These are phyloP conservation scores for Erysimum cheiranthoides DNA, from an alignment of 345 rosid genomes.

Conservation along the genomic window DNA sequence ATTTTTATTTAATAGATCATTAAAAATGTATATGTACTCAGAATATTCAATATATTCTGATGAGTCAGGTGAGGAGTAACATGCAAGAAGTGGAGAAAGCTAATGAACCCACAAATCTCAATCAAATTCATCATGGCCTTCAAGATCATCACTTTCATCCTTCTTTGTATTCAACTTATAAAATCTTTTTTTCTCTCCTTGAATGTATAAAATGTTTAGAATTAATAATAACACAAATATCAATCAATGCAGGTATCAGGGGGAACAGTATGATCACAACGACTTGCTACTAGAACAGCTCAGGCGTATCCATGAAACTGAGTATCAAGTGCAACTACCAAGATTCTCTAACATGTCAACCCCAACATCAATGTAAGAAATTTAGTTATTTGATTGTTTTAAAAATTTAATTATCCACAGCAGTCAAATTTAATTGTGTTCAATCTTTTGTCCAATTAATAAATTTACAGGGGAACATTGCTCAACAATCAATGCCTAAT, in stretches of 20 bases:
- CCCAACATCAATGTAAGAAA: slow-evolving; percentile 29
- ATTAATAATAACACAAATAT: not conserved
- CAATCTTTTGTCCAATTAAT: slow-evolving; percentile 15
- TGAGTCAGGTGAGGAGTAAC: slow-evolving; percentile 30
- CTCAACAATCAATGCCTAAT: slow-evolving; percentile 9
- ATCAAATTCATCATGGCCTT: slow-evolving; percentile 7
- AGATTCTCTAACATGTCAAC: slow-evolving; percentile 3
- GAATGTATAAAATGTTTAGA: not conserved
- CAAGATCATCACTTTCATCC: slow-evolving; percentile 27
- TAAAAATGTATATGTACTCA: not conserved
- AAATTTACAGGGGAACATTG: not conserved
- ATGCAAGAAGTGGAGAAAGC: slow-evolving; percentile 22
- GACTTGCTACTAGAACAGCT: slow-evolving; percentile 18
- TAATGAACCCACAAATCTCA: slow-evolving; percentile 23
- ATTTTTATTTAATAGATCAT: not conserved
- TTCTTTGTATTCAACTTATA: slow-evolving; percentile 15
- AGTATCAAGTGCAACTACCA: slow-evolving; percentile 28
- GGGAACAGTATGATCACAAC: not conserved
- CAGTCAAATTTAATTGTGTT: not conserved
- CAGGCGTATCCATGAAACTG: slow-evolving; percentile 8
- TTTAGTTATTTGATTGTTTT: not conserved
- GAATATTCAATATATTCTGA: not conserved
- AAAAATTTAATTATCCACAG: not conserved
- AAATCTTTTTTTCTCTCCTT: not conserved
- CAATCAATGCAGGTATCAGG: slow-evolving; percentile 28